Evolutionary conservation across 192 early-diverging fungal species (phyloP), one percentile per base, ranked within the genome.

Genomic region (Chytriomyces sp.): DNA sequence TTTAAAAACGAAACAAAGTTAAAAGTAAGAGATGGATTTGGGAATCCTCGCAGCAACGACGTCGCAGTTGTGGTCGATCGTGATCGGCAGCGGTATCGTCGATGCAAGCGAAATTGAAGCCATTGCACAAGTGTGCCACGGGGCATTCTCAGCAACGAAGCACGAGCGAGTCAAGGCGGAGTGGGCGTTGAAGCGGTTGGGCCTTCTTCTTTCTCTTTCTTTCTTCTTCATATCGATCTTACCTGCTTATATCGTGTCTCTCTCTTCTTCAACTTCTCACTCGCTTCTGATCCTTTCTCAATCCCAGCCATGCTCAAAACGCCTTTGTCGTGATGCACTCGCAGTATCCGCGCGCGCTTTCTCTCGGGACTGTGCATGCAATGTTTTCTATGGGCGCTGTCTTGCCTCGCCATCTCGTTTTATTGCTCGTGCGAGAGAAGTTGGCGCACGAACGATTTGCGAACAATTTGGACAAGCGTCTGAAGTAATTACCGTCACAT

Each of bases 381-480:
- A 64, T 76, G 43, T 11, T 68, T 20, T 9, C 64, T 16, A 18
- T 18, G 7, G n/a, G 46, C 45, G 67, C 76, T 24, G 20, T 26
- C 5, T 23, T 69, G 7, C 76, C 76, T 8, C 76, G 76, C 11
- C 23, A 35, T 53, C 35, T 77, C 13, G 76, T 69, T 20, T 53
- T 77, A 18, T 46, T 66, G 49, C 76, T 77, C 8, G 44, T 46
- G 16, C 35, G 76, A 2, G 76, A 77, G 44, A 23, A 47, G 11
- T 13, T n/a, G 18, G 76, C 76, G 47, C 24, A 60, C 7, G 24
- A 44, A 9, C 59, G 45, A 10, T 45, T 44, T 45, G 59, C 20
- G 35, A 44, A 45, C n/a, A 7, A 44, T 11, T 28, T 73, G 16
- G 43, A 73, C 13, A 45, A 28, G 16, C 53, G 5, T 57, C 20